Conservation (phyloP, 306 rosid species). For the Potentilla sterilis region DNA sequence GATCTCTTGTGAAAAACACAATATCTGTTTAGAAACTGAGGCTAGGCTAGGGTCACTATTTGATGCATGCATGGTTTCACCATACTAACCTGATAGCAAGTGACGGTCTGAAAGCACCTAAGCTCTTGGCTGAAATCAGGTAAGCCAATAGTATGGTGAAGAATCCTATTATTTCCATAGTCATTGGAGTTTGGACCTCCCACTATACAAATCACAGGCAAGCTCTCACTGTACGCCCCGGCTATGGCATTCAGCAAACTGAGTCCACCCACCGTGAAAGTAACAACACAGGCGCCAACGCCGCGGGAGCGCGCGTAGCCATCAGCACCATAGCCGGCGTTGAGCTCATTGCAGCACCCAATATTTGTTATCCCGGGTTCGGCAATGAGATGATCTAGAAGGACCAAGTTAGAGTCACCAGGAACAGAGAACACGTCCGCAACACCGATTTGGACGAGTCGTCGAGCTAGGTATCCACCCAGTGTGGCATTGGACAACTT, state of each 20-base stretch:
- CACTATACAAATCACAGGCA: slow-evolving; percentile 75
- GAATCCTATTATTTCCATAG: too few species aligned
- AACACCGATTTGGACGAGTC: slow-evolving; percentile 70
- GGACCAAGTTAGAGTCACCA: slow-evolving; percentile 75
- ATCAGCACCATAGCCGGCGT: slow-evolving; percentile 88
- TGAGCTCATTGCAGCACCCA: slow-evolving; percentile 91
- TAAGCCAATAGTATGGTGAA: too few species aligned
- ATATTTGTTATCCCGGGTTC: slow-evolving; percentile 54
- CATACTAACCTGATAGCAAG: too few species aligned
- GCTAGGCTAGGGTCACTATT: too few species aligned
- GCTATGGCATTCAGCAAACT: slow-evolving; percentile 81
- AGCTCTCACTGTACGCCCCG: slow-evolving; percentile 77
- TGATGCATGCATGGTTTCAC: too few species aligned
- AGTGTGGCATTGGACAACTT: slow-evolving; percentile 47
- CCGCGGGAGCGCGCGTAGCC: slow-evolving; percentile 77
- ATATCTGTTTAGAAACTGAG: too few species aligned
- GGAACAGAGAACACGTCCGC: slow-evolving; percentile 83
- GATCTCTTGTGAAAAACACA: too few species aligned
- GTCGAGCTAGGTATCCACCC: slow-evolving; percentile 79
- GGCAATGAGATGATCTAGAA: slow-evolving; percentile 68
- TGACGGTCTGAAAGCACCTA: too few species aligned
- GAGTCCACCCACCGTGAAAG: slow-evolving; percentile 80
- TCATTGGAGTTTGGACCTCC: slow-evolving; percentile 92
- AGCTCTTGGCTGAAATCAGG: too few species aligned
- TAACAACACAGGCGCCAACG: slow-evolving; percentile 84